Evolutionary conservation across 768 basidiomycete genomes (phyloP).

Genomic region (Termitomyces sp.): DNA sequence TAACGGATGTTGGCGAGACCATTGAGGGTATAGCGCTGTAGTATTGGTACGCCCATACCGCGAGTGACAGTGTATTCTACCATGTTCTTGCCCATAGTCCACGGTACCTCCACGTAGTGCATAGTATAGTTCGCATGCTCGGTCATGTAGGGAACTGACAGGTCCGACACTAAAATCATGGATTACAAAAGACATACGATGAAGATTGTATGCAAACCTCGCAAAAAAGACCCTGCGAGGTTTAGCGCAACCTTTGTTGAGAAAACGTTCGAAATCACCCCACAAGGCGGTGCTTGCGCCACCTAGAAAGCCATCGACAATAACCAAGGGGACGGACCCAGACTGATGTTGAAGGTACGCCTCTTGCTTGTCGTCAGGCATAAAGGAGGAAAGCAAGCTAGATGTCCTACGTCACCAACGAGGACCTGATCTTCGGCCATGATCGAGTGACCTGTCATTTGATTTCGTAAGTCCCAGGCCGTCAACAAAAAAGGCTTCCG

Average conservation of each 20-base stretch:
- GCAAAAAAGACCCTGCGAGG: slow-evolving; percentile 13
- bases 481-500: too few species aligned
- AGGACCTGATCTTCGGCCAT: not conserved
- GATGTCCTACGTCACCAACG: not conserved
- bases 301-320: slow-evolving; percentile 42
- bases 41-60: not conserved
- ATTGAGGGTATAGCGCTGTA: not conserved
- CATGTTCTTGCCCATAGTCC: not conserved
- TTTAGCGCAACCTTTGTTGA: slow-evolving; percentile 10
- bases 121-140: not conserved
- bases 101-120: not conserved
- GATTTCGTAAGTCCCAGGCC: not conserved
- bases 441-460: not conserved
- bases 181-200: not conserved
- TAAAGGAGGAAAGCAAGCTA: not conserved
- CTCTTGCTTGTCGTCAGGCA: slow-evolving; percentile 26
- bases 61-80: not conserved
- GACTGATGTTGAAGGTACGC: too few species aligned
- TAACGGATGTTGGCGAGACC: not conserved
- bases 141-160: not conserved
- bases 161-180: not conserved
- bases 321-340: not conserved
- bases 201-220: not conserved
- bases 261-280: slow-evolving; percentile 26
- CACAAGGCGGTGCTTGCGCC: slow-evolving; percentile 29